These are phyloP conservation scores for Tardiomyces blankii DNA, from an alignment of 1,139 yeast species.

Conservation along the genomic window DNA sequence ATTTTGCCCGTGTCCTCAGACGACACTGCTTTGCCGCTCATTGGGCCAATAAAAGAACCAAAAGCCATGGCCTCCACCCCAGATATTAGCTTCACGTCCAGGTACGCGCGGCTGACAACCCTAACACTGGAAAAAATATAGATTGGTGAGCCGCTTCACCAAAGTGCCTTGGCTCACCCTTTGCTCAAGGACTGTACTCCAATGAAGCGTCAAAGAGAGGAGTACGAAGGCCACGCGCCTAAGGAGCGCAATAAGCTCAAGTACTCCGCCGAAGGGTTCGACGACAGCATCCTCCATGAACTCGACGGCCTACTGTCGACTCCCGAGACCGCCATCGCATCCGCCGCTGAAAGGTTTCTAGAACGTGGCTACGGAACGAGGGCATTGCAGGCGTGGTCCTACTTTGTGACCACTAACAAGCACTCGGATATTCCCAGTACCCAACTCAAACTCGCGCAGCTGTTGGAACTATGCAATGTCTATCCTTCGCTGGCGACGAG, in stretches of 20 bases:
- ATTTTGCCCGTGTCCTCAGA: not conserved
- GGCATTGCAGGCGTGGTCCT: not conserved
- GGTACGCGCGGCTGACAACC: not conserved
- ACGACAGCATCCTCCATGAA: not conserved
- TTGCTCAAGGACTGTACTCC: not conserved
- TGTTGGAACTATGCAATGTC: not conserved
- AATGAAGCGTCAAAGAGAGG: not conserved
- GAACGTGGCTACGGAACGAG: not conserved
- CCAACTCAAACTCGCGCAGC: not conserved
- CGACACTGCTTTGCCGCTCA: not conserved
- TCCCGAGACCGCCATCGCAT: not conserved
- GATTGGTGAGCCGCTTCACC: too few species aligned
- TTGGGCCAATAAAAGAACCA: not conserved
- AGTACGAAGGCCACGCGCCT: not conserved
- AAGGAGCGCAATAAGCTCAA: not conserved
- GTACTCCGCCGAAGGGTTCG: not conserved
- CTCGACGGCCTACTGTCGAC: not conserved
- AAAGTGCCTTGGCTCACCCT: too few species aligned
- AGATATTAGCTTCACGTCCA: too few species aligned
- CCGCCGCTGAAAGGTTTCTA: not conserved
- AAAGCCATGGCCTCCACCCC: too few species aligned
- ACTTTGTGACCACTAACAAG: not conserved
- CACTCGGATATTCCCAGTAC: not conserved
- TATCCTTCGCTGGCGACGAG: not conserved
- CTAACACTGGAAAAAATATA: not conserved